Evolutionary conservation across 768 basidiomycete genomes (phyloP).

Genomic region (Nidula microcarpa): DNA sequence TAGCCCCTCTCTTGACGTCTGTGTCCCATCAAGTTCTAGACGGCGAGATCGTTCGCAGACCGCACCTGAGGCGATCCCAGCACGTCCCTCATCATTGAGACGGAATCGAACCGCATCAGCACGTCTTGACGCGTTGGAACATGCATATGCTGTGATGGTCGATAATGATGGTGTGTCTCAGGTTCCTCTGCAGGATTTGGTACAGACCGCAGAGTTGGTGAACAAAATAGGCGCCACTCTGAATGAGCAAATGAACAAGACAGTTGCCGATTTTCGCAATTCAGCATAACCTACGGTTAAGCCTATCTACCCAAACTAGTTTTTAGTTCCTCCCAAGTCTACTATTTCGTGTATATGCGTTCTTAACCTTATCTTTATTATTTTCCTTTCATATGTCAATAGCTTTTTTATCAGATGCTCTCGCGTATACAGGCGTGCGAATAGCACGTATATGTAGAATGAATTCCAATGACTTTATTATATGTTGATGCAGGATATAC

Average conservation of each 20-base stretch:
- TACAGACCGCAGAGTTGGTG: slow-evolving; percentile 40
- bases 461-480: not conserved
- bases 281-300: not conserved
- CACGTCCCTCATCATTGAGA: slow-evolving; percentile 18
- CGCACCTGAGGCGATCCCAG: slow-evolving; percentile 12
- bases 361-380: not conserved
- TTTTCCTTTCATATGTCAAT: not conserved
- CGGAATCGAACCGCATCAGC: slow-evolving; percentile 36
- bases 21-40: not conserved
- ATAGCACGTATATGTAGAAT: not conserved
- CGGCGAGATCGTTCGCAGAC: slow-evolving; percentile 12
- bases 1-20: not conserved
- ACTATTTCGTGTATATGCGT: not conserved
- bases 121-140: slow-evolving; percentile 39
- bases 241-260: slow-evolving; percentile 41
- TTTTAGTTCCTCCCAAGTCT: not conserved
- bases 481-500: not conserved
- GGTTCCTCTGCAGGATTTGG: slow-evolving; percentile 43
- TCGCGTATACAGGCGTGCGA: no score
- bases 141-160: slow-evolving; percentile 38
- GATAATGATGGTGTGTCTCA: slow-evolving; percentile 40
- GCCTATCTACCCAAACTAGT: not conserved
- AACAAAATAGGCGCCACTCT: slow-evolving; percentile 43
- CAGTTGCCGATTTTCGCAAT: not conserved
- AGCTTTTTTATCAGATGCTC: not conserved